phyloP scores from a whole-genome alignment of 2,329 filamentous ascomycete species.

The Alternaria brassicae region DNA sequence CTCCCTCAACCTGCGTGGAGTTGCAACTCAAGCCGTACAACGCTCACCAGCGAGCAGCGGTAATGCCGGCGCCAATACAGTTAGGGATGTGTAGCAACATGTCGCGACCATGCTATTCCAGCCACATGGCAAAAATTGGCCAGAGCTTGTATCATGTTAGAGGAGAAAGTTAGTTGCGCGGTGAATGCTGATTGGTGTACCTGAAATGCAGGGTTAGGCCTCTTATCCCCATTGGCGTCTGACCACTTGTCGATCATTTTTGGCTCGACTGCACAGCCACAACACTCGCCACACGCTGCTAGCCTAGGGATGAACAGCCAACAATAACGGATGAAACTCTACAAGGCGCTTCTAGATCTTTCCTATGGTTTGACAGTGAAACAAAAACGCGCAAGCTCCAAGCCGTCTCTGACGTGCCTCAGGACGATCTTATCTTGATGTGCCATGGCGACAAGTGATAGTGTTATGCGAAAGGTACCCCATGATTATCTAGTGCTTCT shows the following conservation, averaged over 20 bases:
- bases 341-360: constrained; percentile 17
- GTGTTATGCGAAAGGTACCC: constrained; percentile 4
- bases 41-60: constrained; percentile 25
- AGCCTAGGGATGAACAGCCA: constrained; percentile 12
- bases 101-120: constrained; percentile 7
- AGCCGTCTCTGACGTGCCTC: constrained; percentile 13
- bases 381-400: constrained; percentile 25
- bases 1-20: constrained; percentile 72
- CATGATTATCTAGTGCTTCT: background rate
- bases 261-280: constrained; percentile 20
- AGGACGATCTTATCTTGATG: constrained; percentile 12
- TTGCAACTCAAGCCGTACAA: constrained; percentile 30
- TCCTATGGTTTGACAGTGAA: constrained; percentile 1
- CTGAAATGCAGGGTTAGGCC: constrained; percentile 21
- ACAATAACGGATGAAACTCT: constrained; percentile 11
- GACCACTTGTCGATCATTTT: constrained; percentile 28
- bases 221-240: constrained; percentile 19
- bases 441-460: constrained; percentile 14
- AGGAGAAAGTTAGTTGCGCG: background rate
- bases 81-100: constrained; percentile 45
- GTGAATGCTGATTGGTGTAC: constrained; percentile 37
- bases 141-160: constrained; percentile 17
- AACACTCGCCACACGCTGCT: constrained; percentile 14
- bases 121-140: constrained; percentile 14
- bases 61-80: constrained; percentile 33